Percentiles rank a stretch among this genome's conserved stretches.
These are phyloP conservation scores for Hamamelis virginiana DNA, from an alignment of 164 flowering plant species.

Conservation along the genomic window DNA sequence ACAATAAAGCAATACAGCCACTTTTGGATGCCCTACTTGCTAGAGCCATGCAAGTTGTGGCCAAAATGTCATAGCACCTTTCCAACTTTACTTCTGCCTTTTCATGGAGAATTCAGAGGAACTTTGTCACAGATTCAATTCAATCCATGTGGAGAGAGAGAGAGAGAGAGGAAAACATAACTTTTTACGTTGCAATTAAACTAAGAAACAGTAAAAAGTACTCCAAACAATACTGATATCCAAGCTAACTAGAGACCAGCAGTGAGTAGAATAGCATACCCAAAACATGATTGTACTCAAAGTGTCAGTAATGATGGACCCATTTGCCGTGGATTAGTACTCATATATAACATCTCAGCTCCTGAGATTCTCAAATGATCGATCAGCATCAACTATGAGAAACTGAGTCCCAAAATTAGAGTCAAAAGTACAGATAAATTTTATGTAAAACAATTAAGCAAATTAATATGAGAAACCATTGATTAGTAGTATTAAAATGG, in stretches of 20 bases:
- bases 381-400: neutral
- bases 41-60: conserved; percentile 40
- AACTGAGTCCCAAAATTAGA: neutral
- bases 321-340: neutral
- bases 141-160: conserved; percentile 14
- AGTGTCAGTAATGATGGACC: neutral
- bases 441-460: neutral
- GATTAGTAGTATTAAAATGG: conserved; percentile 2
- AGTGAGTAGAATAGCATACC: neutral
- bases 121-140: conserved; percentile 15
- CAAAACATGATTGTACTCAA: neutral
- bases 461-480: neutral
- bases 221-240: neutral
- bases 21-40: conserved; percentile 39
- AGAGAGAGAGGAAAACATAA: conserved; percentile 8
- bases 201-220: neutral
- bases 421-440: neutral
- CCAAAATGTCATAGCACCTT: conserved; percentile 54
- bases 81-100: conserved; percentile 18
- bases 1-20: conserved; percentile 40
- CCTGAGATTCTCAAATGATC: neutral
- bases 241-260: too few species aligned
- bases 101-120: conserved; percentile 17
- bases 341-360: neutral
- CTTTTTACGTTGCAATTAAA: conserved; percentile 15